Conservation (phyloP, 108 stramenopile species). For the Skeletonema marinoi region DNA sequence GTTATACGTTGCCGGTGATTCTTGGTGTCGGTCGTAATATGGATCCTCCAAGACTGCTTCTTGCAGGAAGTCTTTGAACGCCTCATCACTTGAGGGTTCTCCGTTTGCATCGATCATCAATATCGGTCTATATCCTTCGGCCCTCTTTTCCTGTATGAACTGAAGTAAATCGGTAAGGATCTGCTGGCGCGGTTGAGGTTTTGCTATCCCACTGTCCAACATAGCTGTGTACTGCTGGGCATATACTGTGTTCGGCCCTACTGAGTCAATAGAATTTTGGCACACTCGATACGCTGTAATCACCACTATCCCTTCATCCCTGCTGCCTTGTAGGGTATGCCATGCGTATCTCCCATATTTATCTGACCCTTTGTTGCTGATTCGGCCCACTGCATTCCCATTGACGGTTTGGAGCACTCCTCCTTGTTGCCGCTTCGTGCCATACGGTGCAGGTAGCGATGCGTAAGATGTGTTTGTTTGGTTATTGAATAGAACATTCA, state of each 20-base stretch:
- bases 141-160: neutral
- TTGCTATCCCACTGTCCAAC: neutral
- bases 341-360: constrained; percentile 5
- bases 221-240: neutral
- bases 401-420: neutral
- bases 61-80: neutral
- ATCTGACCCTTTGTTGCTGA: neutral
- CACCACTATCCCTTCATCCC: constrained; percentile 12
- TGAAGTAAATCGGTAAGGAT: neutral
- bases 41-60: too few relatives aligned
- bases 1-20: too few relatives aligned
- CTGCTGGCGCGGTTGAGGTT: neutral
- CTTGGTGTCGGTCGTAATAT: too few relatives aligned
- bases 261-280: neutral
- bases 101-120: constrained; percentile 11
- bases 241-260: neutral
- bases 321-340: neutral
- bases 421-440: neutral
- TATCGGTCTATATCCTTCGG: neutral
- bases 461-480: neutral
- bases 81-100: neutral
- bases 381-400: neutral
- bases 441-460: neutral
- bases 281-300: constrained; percentile 4
- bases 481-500: neutral